Evolutionary conservation across 1,284 basidiomycete genomes (phyloP).

Genomic region (Tylopilus orsonianus): DNA sequence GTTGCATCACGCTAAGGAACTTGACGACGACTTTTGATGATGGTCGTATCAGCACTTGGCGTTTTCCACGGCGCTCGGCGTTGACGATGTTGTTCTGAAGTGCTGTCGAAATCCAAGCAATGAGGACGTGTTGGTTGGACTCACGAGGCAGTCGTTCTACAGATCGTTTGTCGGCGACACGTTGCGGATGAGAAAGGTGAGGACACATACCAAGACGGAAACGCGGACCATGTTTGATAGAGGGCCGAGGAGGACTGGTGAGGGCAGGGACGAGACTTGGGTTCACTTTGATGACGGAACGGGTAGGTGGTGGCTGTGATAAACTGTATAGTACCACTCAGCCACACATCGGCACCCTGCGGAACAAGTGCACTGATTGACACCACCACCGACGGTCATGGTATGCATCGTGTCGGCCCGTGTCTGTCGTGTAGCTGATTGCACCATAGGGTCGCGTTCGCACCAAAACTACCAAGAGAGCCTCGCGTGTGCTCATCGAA

Average conservation of each 20-base stretch:
- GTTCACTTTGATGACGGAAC: background rate
- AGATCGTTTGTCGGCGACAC: background rate
- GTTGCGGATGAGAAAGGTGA: background rate
- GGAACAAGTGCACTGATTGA: background rate
- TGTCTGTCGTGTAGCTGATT: background rate
- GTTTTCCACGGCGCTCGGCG: conserved; percentile 96
- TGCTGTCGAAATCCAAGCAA: conserved; percentile 1
- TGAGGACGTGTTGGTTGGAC: conserved; percentile 23
- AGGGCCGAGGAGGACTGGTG: background rate
- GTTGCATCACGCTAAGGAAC: conserved; percentile 96
- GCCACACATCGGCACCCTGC: conserved; percentile 30
- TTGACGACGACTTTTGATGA: conserved; percentile 96
- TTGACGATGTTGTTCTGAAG: conserved; percentile 93
- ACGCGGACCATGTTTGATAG: conserved; percentile 73
- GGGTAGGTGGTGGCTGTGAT: conserved; percentile 30
- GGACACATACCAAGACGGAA: conserved; percentile 70
- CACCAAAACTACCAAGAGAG: conserved; percentile 99
- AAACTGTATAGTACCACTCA: conserved; percentile 32
- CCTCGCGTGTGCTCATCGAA: conserved; percentile 98
- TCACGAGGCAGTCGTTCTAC: conserved; percentile 79
- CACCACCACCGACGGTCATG: conserved; percentile 41
- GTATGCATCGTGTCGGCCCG: no score
- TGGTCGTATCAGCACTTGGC: conserved; percentile 93
- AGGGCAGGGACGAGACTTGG: conserved; percentile 1
- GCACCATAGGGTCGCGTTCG: conserved; percentile 89